phyloP scores from a whole-genome alignment of 1,284 basidiomycete species.

The Boletellus deceptivus region DNA sequence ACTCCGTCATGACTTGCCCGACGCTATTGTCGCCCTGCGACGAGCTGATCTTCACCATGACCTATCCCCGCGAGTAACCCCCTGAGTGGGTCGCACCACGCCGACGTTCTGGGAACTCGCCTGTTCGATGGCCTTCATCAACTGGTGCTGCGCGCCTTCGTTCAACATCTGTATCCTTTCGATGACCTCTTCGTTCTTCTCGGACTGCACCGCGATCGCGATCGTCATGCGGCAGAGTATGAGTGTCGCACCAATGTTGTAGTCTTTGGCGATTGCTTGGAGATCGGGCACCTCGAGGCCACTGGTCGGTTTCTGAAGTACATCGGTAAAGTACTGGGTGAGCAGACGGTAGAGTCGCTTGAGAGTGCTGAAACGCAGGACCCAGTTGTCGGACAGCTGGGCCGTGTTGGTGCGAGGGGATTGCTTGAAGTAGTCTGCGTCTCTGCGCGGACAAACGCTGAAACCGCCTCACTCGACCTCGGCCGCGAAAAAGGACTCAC shows the following conservation, averaged over 20 bases:
- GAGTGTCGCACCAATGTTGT: conserved; percentile 63
- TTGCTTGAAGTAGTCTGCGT: conserved; percentile 75
- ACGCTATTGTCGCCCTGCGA: conserved; percentile 43
- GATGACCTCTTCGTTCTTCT: conserved; percentile 80
- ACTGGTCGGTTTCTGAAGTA: conserved; percentile 70
- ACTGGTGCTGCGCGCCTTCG: conserved; percentile 75
- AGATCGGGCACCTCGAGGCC: conserved; percentile 78
- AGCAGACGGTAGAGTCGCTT: conserved; percentile 85
- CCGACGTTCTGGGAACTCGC: conserved; percentile 37
- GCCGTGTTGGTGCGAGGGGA: conserved; percentile 51
- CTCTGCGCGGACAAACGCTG: conserved; percentile 46
- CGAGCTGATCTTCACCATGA: conserved; percentile 67
- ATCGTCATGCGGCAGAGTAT: conserved; percentile 84
- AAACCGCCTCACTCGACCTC: conserved; percentile 2
- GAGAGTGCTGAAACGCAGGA: conserved; percentile 78
- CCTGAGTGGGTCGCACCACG: background rate
- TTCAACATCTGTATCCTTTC: conserved; percentile 79
- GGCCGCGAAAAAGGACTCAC: conserved; percentile 45
- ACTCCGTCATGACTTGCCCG: conserved; percentile 74
- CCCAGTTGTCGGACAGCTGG: conserved; percentile 82
- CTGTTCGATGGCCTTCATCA: conserved; percentile 87
- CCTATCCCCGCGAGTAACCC: conserved; percentile 40
- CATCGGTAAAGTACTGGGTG: conserved; percentile 83
- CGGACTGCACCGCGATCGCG: conserved; percentile 90
- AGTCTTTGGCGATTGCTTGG: conserved; percentile 78